phyloP scores from a whole-genome alignment of 345 rosid species.

The Moringa oleifera region DNA sequence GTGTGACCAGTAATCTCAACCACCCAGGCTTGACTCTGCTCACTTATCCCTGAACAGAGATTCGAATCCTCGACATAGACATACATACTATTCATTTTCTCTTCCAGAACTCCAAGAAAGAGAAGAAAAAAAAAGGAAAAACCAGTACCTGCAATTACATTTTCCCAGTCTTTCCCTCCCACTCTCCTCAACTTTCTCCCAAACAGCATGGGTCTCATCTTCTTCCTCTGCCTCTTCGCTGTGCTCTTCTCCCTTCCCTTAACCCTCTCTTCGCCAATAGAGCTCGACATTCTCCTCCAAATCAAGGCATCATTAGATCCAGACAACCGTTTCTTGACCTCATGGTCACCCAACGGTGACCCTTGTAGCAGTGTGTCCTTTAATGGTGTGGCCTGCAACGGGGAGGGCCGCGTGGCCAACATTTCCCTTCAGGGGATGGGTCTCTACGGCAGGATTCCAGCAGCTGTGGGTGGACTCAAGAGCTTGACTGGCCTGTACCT shows the following conservation, averaged over 20 bases:
- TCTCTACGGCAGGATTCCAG: conserved; percentile 66
- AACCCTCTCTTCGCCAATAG: conserved; percentile 42
- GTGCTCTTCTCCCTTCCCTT: conserved; percentile 21
- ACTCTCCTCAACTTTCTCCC: conserved; percentile 30
- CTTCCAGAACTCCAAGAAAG: no score
- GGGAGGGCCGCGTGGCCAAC: conserved; percentile 57
- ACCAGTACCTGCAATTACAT: no score
- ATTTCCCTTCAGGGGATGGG: conserved; percentile 93
- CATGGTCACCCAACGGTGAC: conserved; percentile 55
- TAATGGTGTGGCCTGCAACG: conserved; percentile 86
- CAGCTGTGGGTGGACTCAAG: conserved; percentile 60
- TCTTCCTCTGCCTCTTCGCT: conserved; percentile 27
- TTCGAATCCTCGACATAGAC: conserved; percentile 12
- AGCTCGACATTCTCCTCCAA: conserved; percentile 59
- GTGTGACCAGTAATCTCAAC: not conserved
- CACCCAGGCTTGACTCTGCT: not conserved
- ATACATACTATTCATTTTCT: no score
- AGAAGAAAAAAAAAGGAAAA: no score
- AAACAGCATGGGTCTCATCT: conserved; percentile 42
- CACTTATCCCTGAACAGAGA: not conserved
- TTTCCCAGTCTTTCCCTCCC: conserved; percentile 28
- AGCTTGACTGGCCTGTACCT: conserved; percentile 87
- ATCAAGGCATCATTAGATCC: conserved; percentile 87
- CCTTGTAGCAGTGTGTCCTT: conserved; percentile 60
- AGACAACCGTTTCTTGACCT: conserved; percentile 49